Conservation (phyloP, 2,329 filamentous ascomycete genomes). For the Penicillium sp. region DNA sequence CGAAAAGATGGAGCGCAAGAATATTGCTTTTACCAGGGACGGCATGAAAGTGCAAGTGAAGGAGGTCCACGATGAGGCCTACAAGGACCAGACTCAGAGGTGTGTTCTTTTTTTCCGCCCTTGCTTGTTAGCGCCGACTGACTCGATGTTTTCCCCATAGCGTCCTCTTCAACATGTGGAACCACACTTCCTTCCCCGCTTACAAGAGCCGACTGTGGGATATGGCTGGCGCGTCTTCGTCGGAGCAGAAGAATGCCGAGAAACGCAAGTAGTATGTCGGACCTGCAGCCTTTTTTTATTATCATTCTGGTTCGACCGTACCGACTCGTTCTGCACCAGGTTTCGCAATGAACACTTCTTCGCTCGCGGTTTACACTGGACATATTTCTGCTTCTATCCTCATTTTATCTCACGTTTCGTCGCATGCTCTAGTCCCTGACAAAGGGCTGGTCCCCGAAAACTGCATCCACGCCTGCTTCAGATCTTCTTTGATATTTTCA, state of each 20-base stretch:
- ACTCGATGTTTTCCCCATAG: constrained; percentile 25
- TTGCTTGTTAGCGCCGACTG: neutral
- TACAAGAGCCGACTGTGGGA: constrained; percentile 49
- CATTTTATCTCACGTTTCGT: neutral
- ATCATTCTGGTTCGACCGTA: too few species aligned
- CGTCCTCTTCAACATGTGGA: constrained; percentile 52
- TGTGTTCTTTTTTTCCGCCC: constrained; percentile 23
- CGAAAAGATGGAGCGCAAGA: constrained; percentile 64
- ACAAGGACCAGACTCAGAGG: constrained; percentile 61
- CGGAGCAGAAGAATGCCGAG: constrained; percentile 21
- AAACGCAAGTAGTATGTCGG: constrained; percentile 30
- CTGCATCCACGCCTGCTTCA: neutral
- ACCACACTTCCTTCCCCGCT: constrained; percentile 47
- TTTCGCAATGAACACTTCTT: neutral
- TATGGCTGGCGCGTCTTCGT: constrained; percentile 26
- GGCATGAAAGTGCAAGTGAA: constrained; percentile 62
- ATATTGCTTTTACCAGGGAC: constrained; percentile 60
- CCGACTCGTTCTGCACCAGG: neutral
- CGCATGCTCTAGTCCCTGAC: neutral
- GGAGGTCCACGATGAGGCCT: constrained; percentile 57
- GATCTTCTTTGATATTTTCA: neutral
- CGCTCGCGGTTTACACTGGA: neutral
- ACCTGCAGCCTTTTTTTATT: neutral
- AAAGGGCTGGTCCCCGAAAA: neutral
- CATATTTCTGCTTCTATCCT: neutral